A percentile compares a stretch with the other conserved stretches of the same genome.
Evolutionary conservation across 2,329 filamentous ascomycete genomes (phyloP).

Genomic region (Aspergillaceae sp.): DNA sequence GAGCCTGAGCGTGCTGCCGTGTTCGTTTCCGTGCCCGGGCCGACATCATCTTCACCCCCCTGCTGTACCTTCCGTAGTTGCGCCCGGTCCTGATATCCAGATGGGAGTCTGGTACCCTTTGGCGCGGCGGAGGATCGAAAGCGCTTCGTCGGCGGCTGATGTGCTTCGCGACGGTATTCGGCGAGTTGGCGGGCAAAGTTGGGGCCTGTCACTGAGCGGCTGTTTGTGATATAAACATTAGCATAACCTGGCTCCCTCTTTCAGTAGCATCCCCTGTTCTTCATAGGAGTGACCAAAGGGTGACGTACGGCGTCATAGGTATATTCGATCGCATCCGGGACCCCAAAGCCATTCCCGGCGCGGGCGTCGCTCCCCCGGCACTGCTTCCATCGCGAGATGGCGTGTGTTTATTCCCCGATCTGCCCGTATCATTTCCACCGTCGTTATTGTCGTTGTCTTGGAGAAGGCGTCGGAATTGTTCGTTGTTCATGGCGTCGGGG

Average conservation of each 20-base stretch:
- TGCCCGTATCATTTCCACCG: no score
- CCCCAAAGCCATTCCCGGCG: slow-evolving; percentile 51
- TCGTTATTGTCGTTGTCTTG: slow-evolving; percentile 40
- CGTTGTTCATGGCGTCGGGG: slow-evolving; percentile 69
- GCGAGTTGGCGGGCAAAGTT: slow-evolving; percentile 81
- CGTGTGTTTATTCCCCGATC: background rate
- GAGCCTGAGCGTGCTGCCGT: no score
- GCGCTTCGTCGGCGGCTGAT: slow-evolving; percentile 57
- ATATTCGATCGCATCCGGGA: slow-evolving; percentile 73
- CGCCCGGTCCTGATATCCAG: slow-evolving; percentile 78
- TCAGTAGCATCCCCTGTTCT: slow-evolving; percentile 1
- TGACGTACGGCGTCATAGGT: slow-evolving; percentile 81
- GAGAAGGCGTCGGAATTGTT: slow-evolving; percentile 79
- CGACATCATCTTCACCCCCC: slow-evolving; percentile 41
- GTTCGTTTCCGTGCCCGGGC: slow-evolving; percentile 19
- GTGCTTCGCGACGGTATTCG: slow-evolving; percentile 53
- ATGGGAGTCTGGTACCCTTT: slow-evolving; percentile 69
- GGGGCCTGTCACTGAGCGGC: slow-evolving; percentile 56
- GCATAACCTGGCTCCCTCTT: background rate
- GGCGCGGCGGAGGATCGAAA: slow-evolving; percentile 67
- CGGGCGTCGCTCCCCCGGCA: slow-evolving; percentile 40
- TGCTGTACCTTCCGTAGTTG: slow-evolving; percentile 49
- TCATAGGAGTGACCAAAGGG: slow-evolving; percentile 1
- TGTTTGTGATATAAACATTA: slow-evolving; percentile 22
- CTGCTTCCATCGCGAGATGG: slow-evolving; percentile 15